These are phyloP conservation scores for Suhomyces faveliae DNA, from an alignment of 805 yeast species.

Conservation along the genomic window DNA sequence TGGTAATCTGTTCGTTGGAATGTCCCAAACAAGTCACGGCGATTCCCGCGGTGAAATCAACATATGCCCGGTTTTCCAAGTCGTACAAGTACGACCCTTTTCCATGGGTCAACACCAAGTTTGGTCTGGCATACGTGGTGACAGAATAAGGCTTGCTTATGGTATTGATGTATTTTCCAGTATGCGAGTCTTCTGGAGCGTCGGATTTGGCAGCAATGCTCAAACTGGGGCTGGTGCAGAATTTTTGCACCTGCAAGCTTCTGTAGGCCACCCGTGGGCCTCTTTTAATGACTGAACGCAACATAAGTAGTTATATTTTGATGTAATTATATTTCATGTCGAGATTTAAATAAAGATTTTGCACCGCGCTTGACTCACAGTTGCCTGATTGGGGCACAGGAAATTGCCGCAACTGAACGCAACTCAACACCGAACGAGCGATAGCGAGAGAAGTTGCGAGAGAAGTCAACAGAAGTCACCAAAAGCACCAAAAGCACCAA, in stretches of 20 bases:
- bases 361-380: conserved; percentile 37
- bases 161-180: conserved; percentile 43
- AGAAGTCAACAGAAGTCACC: no score
- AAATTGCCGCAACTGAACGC: no score
- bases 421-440: no score
- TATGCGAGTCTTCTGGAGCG: conserved; percentile 31
- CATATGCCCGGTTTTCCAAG: conserved; percentile 68
- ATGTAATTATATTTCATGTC: conserved; percentile 2
- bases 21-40: conserved; percentile 97
- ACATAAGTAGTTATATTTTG: conserved; percentile 13
- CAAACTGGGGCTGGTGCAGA: conserved; percentile 3
- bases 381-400: conserved; percentile 19
- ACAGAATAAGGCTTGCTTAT: conserved; percentile 56
- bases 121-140: conserved; percentile 79
- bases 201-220: conserved; percentile 21
- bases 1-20: conserved; percentile 68
- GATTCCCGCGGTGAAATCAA: conserved; percentile 94
- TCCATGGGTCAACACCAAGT: conserved; percentile 75
- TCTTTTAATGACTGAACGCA: conserved; percentile 10
- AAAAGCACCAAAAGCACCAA: no score
- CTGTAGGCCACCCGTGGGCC: conserved; percentile 1
- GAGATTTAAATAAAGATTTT: conserved; percentile 16
- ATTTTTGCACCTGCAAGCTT: background rate
- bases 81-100: conserved; percentile 81
- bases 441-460: no score